These are phyloP conservation scores for Powellomyces hirtus DNA, from an alignment of 192 early-diverging fungal genomes.

Conservation along the genomic window DNA sequence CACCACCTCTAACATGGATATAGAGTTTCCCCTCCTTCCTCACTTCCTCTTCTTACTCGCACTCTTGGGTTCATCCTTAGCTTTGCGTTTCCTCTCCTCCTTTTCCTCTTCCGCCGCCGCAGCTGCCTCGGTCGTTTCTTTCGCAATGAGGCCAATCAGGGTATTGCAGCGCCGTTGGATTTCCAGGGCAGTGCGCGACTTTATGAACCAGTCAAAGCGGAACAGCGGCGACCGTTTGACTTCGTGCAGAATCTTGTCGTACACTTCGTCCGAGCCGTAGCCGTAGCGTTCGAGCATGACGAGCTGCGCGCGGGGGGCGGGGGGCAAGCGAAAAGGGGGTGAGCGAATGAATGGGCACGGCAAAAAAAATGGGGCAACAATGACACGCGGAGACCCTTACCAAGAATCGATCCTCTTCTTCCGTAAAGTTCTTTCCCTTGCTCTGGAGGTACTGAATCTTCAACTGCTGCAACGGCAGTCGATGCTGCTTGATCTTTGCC, in stretches of 20 bases:
- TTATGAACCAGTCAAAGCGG: constrained; percentile 98
- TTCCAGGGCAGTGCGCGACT: constrained; percentile 85
- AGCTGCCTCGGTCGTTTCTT: constrained; percentile 40
- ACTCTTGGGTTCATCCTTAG: not conserved
- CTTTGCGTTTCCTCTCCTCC: constrained; percentile 14
- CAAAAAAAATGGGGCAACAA: too few species aligned
- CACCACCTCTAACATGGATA: not conserved
- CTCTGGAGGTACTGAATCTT: constrained; percentile 84
- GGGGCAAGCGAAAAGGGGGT: not conserved
- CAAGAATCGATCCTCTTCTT: constrained; percentile 97
- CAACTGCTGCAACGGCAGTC: constrained; percentile 83
- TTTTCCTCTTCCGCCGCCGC: constrained; percentile 21
- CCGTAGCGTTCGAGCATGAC: constrained; percentile 86
- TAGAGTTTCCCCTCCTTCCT: not conserved
- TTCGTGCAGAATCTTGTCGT: constrained; percentile 88
- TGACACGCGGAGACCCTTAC: too few species aligned
- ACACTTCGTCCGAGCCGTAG: constrained; percentile 87
- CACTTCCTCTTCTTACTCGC: constrained; percentile 11
- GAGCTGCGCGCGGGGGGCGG: constrained; percentile 47
- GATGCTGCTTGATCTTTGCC: constrained; percentile 70
- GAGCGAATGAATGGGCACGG: not conserved
- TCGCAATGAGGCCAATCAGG: constrained; percentile 66
- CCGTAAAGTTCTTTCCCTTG: constrained; percentile 88
- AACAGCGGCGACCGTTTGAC: constrained; percentile 79
- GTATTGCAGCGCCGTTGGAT: constrained; percentile 81